Conservation (phyloP, 768 basidiomycete genomes). For the Piloderma croceum region DNA sequence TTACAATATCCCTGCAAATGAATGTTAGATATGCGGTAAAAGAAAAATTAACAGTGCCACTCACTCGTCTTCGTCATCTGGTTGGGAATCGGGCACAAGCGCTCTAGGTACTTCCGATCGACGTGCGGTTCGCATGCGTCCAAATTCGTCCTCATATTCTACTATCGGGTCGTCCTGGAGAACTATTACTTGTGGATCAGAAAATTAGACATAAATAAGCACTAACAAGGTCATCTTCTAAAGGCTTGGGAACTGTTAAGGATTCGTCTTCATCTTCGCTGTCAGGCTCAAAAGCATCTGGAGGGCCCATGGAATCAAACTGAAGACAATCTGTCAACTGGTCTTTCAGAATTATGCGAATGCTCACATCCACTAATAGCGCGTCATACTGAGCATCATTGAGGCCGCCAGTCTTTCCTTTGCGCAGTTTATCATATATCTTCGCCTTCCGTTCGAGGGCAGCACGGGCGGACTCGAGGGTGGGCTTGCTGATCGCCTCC, state of each 20-base stretch:
- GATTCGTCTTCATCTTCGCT: constrained; percentile 80
- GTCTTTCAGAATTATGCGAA: background rate
- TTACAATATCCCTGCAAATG: constrained; percentile 48
- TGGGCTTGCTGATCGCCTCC: constrained; percentile 63
- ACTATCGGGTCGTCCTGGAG: constrained; percentile 68
- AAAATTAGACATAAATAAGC: constrained; percentile 1
- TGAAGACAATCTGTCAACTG: constrained; percentile 19
- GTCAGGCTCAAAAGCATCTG: constrained; percentile 55
- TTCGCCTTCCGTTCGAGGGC: constrained; percentile 72
- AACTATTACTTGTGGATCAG: background rate
- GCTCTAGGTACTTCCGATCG: constrained; percentile 76
- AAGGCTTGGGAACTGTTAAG: constrained; percentile 49
- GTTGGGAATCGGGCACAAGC: constrained; percentile 43
- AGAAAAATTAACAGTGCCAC: constrained; percentile 19
- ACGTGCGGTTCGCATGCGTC: constrained; percentile 61
- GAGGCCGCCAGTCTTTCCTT: constrained; percentile 74
- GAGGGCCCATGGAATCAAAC: constrained; percentile 59
- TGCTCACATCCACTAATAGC: constrained; percentile 70
- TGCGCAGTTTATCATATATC: constrained; percentile 73
- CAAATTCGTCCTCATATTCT: constrained; percentile 86
- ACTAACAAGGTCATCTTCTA: constrained; percentile 36
- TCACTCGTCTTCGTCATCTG: constrained; percentile 54
- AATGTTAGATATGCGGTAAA: constrained; percentile 6
- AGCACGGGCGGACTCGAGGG: constrained; percentile 65
- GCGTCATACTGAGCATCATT: constrained; percentile 68